phyloP scores from a whole-genome alignment of 768 basidiomycete species.

The Leccinum variicolor region DNA sequence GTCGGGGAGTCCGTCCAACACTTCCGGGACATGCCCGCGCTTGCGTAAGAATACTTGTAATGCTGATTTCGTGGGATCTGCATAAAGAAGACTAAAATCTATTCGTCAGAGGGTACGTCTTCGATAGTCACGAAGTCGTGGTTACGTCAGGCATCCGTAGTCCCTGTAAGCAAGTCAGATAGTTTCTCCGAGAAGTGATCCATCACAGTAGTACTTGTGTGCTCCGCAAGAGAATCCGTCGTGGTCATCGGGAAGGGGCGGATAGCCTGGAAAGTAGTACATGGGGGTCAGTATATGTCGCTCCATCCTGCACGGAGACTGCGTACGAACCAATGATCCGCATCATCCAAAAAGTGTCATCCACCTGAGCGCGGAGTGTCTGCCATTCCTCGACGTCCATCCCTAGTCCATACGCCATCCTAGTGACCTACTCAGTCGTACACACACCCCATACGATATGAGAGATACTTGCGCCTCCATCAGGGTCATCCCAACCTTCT shows the following conservation, averaged over 20 bases:
- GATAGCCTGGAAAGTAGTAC: constrained; percentile 59
- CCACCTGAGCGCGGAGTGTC: constrained; percentile 62
- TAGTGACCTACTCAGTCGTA: constrained; percentile 25
- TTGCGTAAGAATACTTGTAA: constrained; percentile 74
- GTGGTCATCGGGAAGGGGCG: constrained; percentile 73
- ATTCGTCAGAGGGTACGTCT: constrained; percentile 5
- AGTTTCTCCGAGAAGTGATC: neutral
- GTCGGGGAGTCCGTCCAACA: constrained; percentile 37
- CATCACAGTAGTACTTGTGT: constrained; percentile 61
- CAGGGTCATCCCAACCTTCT: constrained; percentile 68
- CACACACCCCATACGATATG: neutral
- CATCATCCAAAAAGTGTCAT: constrained; percentile 90
- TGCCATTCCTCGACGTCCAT: constrained; percentile 69
- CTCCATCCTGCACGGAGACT: no score
- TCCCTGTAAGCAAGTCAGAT: constrained; percentile 47
- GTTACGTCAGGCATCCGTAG: constrained; percentile 87
- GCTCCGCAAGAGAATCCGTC: constrained; percentile 89
- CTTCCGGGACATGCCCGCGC: constrained; percentile 31
- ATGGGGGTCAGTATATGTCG: neutral
- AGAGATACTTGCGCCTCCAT: constrained; percentile 73
- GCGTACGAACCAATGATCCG: constrained; percentile 62
- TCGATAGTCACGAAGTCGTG: neutral
- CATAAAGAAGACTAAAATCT: constrained; percentile 69
- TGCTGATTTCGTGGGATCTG: constrained; percentile 76
- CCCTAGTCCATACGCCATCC: constrained; percentile 81